Evolutionary conservation across 768 basidiomycete genomes (phyloP).

Genomic region (Kwoniella botswanensis): DNA sequence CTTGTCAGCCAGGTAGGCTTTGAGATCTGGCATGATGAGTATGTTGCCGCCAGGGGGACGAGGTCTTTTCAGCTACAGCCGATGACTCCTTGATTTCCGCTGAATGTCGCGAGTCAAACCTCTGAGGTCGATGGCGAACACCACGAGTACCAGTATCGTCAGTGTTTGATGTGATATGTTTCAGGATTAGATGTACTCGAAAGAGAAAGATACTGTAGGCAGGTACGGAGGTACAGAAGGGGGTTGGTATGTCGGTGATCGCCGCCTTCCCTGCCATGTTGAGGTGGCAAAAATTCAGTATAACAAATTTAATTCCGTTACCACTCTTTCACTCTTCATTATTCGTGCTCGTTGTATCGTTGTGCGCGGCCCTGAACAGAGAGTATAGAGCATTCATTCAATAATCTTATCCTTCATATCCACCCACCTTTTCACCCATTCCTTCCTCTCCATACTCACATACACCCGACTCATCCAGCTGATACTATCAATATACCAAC

Average conservation of each 20-base stretch:
- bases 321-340: background rate
- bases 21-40: constrained; percentile 48
- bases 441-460: background rate
- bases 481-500: constrained; percentile 5
- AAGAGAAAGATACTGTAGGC: background rate
- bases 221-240: background rate
- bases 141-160: no score
- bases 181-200: background rate
- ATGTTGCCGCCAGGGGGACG: no score
- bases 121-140: no score
- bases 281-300: constrained; percentile 6
- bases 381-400: constrained; percentile 5
- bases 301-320: constrained; percentile 12
- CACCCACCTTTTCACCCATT: constrained; percentile 1
- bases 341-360: constrained; percentile 2
- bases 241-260: background rate
- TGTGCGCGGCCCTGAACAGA: background rate
- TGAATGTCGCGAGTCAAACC: no score
- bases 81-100: no score
- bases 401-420: background rate
- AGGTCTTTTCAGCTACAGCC: no score
- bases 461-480: background rate
- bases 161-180: no score
- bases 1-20: constrained; percentile 57
- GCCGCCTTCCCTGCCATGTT: background rate